Evolutionary conservation across 2,329 filamentous ascomycete species (phyloP).

Genomic region (Fusarium verticillioides): DNA sequence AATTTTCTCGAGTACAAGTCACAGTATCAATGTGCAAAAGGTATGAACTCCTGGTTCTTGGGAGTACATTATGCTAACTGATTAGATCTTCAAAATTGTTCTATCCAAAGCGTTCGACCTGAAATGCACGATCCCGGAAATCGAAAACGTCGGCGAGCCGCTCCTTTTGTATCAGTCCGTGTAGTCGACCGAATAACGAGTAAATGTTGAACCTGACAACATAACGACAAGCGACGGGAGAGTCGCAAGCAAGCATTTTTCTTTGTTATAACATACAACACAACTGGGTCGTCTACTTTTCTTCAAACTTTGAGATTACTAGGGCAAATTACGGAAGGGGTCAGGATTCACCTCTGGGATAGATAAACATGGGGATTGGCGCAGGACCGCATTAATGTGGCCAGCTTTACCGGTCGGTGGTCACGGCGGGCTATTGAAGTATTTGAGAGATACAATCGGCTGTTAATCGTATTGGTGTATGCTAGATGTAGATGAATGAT

Average conservation of each 20-base stretch:
- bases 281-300: constrained; percentile 39
- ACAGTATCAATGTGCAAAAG: constrained; percentile 99
- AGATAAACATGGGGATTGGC: constrained; percentile 38
- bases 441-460: constrained; percentile 34
- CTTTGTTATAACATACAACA: constrained; percentile 40
- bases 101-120: constrained; percentile 98
- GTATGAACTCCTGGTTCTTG: constrained; percentile 56
- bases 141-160: constrained; percentile 97
- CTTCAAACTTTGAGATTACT: constrained; percentile 36
- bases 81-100: constrained; percentile 98
- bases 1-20: constrained; percentile 98
- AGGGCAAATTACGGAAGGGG: constrained; percentile 38
- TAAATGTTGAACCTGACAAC: constrained; percentile 40
- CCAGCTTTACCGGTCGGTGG: constrained; percentile 29
- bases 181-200: constrained; percentile 41
- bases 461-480: constrained; percentile 38
- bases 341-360: constrained; percentile 37
- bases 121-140: constrained; percentile 98
- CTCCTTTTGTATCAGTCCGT: constrained; percentile 86
- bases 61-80: not conserved
- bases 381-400: constrained; percentile 32
- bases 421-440: constrained; percentile 32
- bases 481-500: constrained; percentile 25
- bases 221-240: constrained; percentile 28
- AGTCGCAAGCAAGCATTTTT: constrained; percentile 29